Evolutionary conservation across 2,329 filamentous ascomycete species (phyloP), one percentile per base, ranked within the genome.

Genomic region (Penicillium sp.): DNA sequence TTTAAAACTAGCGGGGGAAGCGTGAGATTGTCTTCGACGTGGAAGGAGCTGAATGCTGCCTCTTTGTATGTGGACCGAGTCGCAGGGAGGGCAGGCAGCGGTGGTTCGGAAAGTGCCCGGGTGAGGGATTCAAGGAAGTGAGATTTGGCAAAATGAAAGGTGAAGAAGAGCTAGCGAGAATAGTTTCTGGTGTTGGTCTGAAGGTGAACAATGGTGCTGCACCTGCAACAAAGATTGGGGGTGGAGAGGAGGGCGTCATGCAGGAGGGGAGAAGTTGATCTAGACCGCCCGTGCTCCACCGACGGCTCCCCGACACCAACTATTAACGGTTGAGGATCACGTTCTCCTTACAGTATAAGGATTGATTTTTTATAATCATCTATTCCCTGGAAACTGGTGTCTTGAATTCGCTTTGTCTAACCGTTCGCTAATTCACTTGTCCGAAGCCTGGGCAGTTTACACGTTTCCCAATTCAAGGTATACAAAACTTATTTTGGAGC

Each of bases 401-500:
- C 6, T 3, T 13, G 35, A 1, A 5, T 38, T 18, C 18, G 3
- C 4, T 5, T 20, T 38, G 8, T 38, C 16, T 38, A 38, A 18
- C 18, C 33, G 33, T 1, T 33, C 30, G 41, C 45, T 57, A 28
- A 39, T 24, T 36, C 10, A 4, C 8, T 10, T 20, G 16, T 9
- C 16, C 8, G 16, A 20, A 22, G 10, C 16, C 10, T 4, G 35
- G 39, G 20, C 27, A 27, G 1, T 24, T 25, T 25, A 25, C 13
- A 41, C 20, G 25, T 14, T 24, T n/a, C 20, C 20, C 24, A 16
- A 9, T 7, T 2, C 13, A 24, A 41, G 27, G 13, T 8, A 41
- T 25, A 24, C 9, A 38, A 38, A 11, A 13, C 24, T 54, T 16
- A 72, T 66, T 68, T 71, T 14, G 73, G 73, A 31, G 72, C 73